A percentile compares a stretch with the other conserved stretches of the same genome.
phyloP scores from a whole-genome alignment of 345 rosid species.

The Linum trigynum region DNA sequence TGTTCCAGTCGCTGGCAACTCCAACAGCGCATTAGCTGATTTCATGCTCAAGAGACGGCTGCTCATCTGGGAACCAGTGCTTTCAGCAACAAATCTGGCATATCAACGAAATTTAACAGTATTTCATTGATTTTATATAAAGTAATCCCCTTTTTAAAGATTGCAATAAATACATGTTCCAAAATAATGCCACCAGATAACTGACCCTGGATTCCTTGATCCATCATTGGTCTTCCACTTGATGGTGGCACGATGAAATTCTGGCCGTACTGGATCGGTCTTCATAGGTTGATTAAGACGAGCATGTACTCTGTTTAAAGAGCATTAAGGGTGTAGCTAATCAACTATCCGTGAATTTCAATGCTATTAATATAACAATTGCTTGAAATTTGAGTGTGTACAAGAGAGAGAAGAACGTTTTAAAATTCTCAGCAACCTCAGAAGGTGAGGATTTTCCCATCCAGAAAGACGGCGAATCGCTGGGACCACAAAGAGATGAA shows the following conservation, averaged over 20 bases:
- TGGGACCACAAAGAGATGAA: conserved; percentile 80
- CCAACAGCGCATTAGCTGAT: conserved; percentile 81
- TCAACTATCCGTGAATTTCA: conserved; percentile 3
- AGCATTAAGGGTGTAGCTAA: conserved; percentile 4
- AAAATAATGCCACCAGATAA: conserved; percentile 7
- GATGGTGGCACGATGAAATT: conserved; percentile 68
- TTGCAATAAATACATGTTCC: conserved; percentile 1
- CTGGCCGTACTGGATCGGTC: conserved; percentile 52
- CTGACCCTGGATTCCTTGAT: conserved; percentile 79
- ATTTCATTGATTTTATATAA: background rate
- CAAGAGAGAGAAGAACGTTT: conserved; percentile 3
- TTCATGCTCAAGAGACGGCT: conserved; percentile 91
- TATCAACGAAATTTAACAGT: background rate
- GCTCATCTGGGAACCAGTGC: conserved; percentile 88
- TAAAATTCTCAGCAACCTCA: conserved; percentile 45
- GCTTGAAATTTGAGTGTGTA: conserved; percentile 2
- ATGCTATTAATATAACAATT: background rate
- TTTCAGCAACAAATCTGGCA: conserved; percentile 81
- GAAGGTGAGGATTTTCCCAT: conserved; percentile 66
- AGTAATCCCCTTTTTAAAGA: conserved; percentile 4
- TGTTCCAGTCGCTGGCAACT: conserved; percentile 58
- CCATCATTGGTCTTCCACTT: conserved; percentile 79
- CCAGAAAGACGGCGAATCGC: conserved; percentile 70
- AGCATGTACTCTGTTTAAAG: conserved; percentile 50
- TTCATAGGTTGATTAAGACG: conserved; percentile 56